phyloP scores from a whole-genome alignment of 345 rosid species.

The Populus davidiana region DNA sequence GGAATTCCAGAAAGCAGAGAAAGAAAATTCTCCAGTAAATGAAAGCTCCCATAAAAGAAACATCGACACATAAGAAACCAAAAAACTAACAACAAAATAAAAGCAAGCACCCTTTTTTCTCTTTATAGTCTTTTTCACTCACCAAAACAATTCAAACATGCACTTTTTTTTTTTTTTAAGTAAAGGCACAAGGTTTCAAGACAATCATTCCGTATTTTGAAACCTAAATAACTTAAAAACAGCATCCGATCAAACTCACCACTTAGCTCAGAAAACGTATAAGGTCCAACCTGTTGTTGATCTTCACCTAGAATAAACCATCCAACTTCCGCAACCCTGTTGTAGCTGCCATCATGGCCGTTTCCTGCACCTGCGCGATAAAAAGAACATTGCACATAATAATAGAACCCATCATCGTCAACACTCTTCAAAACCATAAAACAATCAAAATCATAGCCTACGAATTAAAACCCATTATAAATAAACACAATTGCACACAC shows the following conservation, averaged over 20 bases:
- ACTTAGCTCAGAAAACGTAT: slow-evolving; percentile 57
- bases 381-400: background rate
- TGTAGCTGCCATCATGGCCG: background rate
- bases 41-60: slow-evolving; percentile 3
- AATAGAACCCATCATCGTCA: background rate
- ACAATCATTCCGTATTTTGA: slow-evolving; percentile 12
- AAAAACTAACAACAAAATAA: background rate
- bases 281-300: slow-evolving; percentile 74
- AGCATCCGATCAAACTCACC: slow-evolving; percentile 43
- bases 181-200: slow-evolving; percentile 8
- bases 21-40: slow-evolving; percentile 25
- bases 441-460: background rate
- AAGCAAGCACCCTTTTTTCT: background rate
- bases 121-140: background rate
- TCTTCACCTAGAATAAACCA: slow-evolving; percentile 82
- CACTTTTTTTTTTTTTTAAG: background rate
- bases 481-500: background rate
- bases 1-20: slow-evolving; percentile 24
- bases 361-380: slow-evolving; percentile 10
- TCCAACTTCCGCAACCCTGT: slow-evolving; percentile 37
- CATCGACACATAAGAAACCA: background rate
- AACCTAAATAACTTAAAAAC: background rate
- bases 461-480: background rate
- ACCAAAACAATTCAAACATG: background rate
- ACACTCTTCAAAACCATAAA: background rate